phyloP scores from a whole-genome alignment of 208 protist genomes.

The Wallacemonas rigidus region DNA sequence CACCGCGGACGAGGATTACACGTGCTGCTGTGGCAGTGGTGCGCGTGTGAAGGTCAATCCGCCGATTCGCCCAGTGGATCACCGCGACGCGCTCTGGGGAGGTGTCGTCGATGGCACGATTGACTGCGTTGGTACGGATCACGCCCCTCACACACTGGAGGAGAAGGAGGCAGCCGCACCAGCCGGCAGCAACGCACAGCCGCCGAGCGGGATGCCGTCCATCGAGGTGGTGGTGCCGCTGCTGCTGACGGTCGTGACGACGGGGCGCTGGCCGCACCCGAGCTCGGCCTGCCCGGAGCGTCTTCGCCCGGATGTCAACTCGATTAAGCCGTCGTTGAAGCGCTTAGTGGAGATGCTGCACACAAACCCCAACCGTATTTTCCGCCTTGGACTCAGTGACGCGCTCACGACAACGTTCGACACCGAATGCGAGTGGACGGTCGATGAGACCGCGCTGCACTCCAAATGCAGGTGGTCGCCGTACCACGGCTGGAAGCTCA shows the following conservation, averaged over 20 bases:
- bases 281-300: constrained; percentile 47
- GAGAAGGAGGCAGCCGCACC: constrained; percentile 74
- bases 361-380: constrained; percentile 81
- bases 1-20: constrained; percentile 68
- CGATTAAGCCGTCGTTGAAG: constrained; percentile 35
- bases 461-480: constrained; percentile 89
- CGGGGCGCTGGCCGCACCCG: constrained; percentile 72
- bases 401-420: constrained; percentile 48
- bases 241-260: constrained; percentile 76
- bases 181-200: constrained; percentile 23
- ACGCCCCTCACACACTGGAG: constrained; percentile 91
- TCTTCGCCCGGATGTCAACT: constrained; percentile 28
- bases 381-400: constrained; percentile 41
- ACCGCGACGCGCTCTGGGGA: constrained; percentile 90
- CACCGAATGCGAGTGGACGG: constrained; percentile 46
- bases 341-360: constrained; percentile 75
- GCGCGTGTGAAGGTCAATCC: constrained; percentile 88
- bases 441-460: constrained; percentile 61
- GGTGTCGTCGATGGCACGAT: constrained; percentile 87
- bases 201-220: constrained; percentile 93
- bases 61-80: constrained; percentile 65
- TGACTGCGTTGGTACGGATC: constrained; percentile 94
- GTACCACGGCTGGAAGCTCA: constrained; percentile 75
- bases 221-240: constrained; percentile 92
- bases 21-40: constrained; percentile 45